Base-by-base conservation (phyloP, 257 asterid genomes). In the Penstemon davidsonii region DNA sequence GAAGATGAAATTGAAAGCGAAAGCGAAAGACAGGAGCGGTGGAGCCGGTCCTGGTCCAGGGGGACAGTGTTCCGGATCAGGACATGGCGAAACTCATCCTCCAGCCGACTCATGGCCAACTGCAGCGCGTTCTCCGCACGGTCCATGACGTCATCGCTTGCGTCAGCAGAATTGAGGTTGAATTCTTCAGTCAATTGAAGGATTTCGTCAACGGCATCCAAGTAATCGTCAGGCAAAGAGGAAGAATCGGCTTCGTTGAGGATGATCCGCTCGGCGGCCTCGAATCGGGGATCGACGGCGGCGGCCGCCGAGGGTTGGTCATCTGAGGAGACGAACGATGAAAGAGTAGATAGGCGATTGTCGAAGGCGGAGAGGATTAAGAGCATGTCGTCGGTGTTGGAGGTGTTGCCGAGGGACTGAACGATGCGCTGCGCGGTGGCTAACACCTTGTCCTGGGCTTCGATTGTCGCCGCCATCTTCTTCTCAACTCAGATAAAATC, bases 351-450 rank as follows among this genome's bases (percentile, higher is more conserved):
- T 53, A 68, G 75, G 40, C 79, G 58, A 47, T 76, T 60, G 3
- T 69, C 86, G 60, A 85, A 79, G 36, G 80, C 64, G 39, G 98
- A 89, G 73, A 91, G 82, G 18, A 91, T 90, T 68, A 79, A 69
- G 37, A 88, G 78, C 96, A 91, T 87, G 58, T 91, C 95, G 56
- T 83, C 92, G 37, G 95, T 72, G 75, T 88, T 78, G 64, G 86
- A 81, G 25, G 95, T 81, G 60, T 87, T 81, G 51, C 88, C 85
- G 13, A 92, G 93, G 5, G 90, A 85, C 82, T 86, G 85, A 13
- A 92, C 91, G 82, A 92, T 90, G 86, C 89, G 92, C 79, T 88
- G 96, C 36, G 96, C 98, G 10, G 98, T 82, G 47, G 95, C 96
- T 59, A 92, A 68, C 9, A 92, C 96, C 74, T 87, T 92, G 67